Evolutionary conservation across 2,329 filamentous ascomycete genomes (phyloP), one percentile per base, ranked within the genome.

Genomic region (Chalaropsis ovoidea): DNA sequence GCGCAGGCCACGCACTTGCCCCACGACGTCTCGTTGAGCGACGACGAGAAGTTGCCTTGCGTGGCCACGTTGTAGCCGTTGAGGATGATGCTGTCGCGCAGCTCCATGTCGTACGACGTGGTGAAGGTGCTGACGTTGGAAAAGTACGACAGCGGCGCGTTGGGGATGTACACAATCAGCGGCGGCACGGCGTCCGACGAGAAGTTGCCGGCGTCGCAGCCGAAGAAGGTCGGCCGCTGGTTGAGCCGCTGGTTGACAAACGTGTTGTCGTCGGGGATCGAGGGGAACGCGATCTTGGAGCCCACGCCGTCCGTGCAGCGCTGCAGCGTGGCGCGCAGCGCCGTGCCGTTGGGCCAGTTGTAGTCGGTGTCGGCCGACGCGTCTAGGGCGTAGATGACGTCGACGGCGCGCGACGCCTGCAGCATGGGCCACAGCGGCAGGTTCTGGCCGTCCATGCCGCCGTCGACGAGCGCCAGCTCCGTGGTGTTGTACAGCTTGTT

Each of bases 61-160:
- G 92, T 96, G 2, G 83, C 92, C 19, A 87, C 84, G 70, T 94
- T 83, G 77, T 88, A 94, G 22, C 90, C 93, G 76, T 99, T 97
- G 70, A 83, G 75, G 71, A 99, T 90, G 72, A 96, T 89, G 68
- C 81, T 81, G 73, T 96, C 84, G 69, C 93, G 88, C 76, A 90
- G 76, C 0, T 73, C 75, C 70, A 83, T 76, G 43, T 81, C 79
- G 79, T 92, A 90, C 49, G 76, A 75, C 45, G 85, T 78, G 68
- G 85, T 79, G 74, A 88, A 93, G 61, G 93, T 96, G 1, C 87
- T 88, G 6, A 87, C 81, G 77, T 97, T 97, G 74, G 86, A 88
- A 69, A 80, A 76, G 72, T 82, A 83, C 60, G 86, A 82, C 76
- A 95, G 96, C 0, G 91, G 92, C 24, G 86, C 81, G 73, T 93